Evolutionary conservation across 2,329 filamentous ascomycete species (phyloP), one percentile per base, ranked within the genome.

Genomic region (Phyllosticta ampelicida): DNA sequence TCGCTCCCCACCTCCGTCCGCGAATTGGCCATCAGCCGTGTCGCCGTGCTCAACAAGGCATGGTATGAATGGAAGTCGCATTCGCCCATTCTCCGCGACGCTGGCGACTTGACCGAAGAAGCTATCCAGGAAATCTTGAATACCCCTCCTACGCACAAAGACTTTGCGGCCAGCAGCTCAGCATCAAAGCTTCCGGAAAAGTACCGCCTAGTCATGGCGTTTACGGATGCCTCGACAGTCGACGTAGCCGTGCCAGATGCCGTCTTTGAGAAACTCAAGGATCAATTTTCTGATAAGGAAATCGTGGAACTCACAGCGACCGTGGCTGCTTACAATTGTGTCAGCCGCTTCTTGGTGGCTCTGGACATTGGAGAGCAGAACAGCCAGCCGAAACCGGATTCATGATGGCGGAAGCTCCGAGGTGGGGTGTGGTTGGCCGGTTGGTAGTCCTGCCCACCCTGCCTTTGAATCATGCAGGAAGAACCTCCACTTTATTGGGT

Each of bases 61-160:
- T 89, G 86, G 84, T 95, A 90, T 71, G 90, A 95, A 71, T 95
- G 88, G 89, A 80, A 75, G 36, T 82, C 89, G 57, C 90, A 95
- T 68, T 85, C 84, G 16, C 89, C 89, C 1, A 67, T 77, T 3
- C 77, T 92, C 13, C 79, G 80, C 4, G 74, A 77, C 9, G 72
- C 73, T 49, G 81, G 77, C 0, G 84, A 83, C 6, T 78, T 89
- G 19, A 82, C 77, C 0, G 84, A 85, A 5, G 78, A 56, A 20
- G 66, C 71, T 63, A 21, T 73, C 63, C 20, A 65, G 26, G 62
- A 68, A 23, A 64, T 71, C 16, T 58, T 68, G 9, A 51, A 63
- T 3, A 65, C 67, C 2, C 51, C 63, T 2, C 62, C 66, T 0
- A 16, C 53, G 48, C 8, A 51, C 19, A 51, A 56, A 19, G 54